These are phyloP conservation scores for Taxillus chinensis DNA, from an alignment of 164 flowering plant genomes.

Conservation along the genomic window DNA sequence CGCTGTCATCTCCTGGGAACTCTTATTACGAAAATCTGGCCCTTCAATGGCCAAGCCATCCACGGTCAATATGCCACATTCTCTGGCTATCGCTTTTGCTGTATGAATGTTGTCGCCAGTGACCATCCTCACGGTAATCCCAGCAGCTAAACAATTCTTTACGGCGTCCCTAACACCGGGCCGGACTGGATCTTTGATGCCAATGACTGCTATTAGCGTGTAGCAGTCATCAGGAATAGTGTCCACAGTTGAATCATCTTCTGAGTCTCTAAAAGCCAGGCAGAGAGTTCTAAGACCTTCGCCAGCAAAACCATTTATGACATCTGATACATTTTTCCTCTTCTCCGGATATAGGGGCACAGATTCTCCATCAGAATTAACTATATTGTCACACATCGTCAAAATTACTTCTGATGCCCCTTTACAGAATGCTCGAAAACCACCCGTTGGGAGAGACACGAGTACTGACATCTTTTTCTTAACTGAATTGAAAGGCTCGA, in stretches of 20 bases:
- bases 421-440: conserved; percentile 19
- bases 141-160: conserved; percentile 46
- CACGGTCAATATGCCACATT: conserved; percentile 57
- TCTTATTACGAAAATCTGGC: conserved; percentile 30
- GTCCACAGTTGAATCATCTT: conserved; percentile 9
- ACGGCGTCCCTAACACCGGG: conserved; percentile 63
- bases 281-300: conserved; percentile 50
- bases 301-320: conserved; percentile 37
- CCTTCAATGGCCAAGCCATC: conserved; percentile 66
- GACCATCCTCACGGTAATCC: conserved; percentile 58
- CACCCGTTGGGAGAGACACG: conserved; percentile 17
- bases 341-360: conserved; percentile 22
- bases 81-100: conserved; percentile 52
- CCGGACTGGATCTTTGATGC: conserved; percentile 63
- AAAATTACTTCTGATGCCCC: conserved; percentile 29
- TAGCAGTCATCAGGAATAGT: conserved; percentile 29
- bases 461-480: conserved; percentile 29
- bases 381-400: conserved; percentile 29
- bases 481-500: conserved; percentile 27
- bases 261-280: conserved; percentile 33
- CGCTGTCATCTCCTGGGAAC: conserved; percentile 32
- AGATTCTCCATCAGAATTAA: conserved; percentile 23
- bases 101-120: conserved; percentile 62
- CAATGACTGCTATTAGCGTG: conserved; percentile 43
- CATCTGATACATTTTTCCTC: conserved; percentile 15